A percentile compares a stretch with the other conserved stretches of the same genome.
Conservation (phyloP, 1,284 basidiomycete species). For the Moesziomyces sp. region DNA sequence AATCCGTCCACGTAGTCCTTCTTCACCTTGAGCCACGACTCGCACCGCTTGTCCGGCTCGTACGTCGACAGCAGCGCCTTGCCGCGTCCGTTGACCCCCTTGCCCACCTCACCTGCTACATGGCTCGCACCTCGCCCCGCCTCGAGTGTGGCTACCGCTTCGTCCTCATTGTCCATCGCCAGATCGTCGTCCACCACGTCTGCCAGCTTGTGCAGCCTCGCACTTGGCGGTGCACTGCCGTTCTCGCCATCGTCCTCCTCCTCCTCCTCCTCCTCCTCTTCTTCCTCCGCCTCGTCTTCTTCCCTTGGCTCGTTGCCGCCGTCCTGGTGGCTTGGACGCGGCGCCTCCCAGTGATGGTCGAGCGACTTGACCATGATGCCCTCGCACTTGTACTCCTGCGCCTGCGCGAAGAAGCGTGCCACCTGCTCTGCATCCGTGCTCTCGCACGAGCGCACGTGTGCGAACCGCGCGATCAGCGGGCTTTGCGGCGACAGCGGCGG, state of each 20-base stretch:
- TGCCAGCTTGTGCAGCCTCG: conserved; percentile 51
- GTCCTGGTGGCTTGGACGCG: conserved; percentile 56
- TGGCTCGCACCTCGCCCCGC: conserved; percentile 1
- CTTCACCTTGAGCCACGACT: conserved; percentile 72
- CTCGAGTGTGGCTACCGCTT: conserved; percentile 29
- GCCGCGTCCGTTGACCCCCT: conserved; percentile 68
- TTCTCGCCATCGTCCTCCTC: conserved; percentile 41
- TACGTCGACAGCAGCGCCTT: conserved; percentile 87
- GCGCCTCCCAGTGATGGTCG: conserved; percentile 60
- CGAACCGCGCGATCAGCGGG: conserved; percentile 75
- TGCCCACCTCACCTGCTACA: conserved; percentile 30
- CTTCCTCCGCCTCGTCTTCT: not conserved
- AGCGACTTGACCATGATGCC: conserved; percentile 92
- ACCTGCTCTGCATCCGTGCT: conserved; percentile 76
- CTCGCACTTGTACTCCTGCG: conserved; percentile 85
- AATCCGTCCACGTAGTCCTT: conserved; percentile 79
- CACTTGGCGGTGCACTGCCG: not conserved
- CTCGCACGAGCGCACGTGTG: conserved; percentile 81
- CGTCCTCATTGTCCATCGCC: conserved; percentile 53
- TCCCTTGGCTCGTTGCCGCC: conserved; percentile 58
- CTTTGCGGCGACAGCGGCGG: conserved; percentile 68
- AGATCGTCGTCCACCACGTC: conserved; percentile 57
- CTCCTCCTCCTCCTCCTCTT: not conserved
- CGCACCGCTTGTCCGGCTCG: conserved; percentile 74
- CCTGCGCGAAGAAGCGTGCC: conserved; percentile 80